Evolutionary conservation across 805 yeast genomes (phyloP), one percentile per base, ranked within the genome.

Genomic region (Wickerhamiella bombiphila): DNA sequence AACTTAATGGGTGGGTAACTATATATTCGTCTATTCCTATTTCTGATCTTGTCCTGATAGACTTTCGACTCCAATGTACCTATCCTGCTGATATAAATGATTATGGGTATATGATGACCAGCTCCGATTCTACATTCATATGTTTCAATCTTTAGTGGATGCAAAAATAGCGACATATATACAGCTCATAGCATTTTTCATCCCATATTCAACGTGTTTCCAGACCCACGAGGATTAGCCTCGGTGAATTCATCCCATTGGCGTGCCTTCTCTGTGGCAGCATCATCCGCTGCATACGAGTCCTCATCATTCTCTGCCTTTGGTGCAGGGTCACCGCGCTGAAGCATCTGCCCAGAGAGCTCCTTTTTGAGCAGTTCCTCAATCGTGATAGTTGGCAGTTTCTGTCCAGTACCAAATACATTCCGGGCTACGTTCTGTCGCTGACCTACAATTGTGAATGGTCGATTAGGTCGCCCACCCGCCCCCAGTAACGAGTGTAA

Each of bases 191-290:
- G 6, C 5, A 30, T 13, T 7, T 5, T 4, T 40, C 43, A 70
- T 5, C 88, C 88, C 39, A 72, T 59, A 48, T 77, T 72, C 55
- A 69, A 72, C 34, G 86, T 83, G 54, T 88, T 88, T 8, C 98
- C 98, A 40, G 86, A 75, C 5, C 98, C 98, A 50, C 72, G 74
- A 0, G 85, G 79, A 54, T 83, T 74, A 3, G 72, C 72, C 44
- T 91, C 98, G 33, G 75, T 74, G 65, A 88, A 91, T 43, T 80
- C 93, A 58, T 91, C 98, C 97, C 97, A 91, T 30, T 71, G 69
- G 40, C 98, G 67, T 39, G 77, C 73, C 52, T 80, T 74, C 48
- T 77, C 70, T 3, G 94, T 85, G 45, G 74, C 77, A 22, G 51
- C 50, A 47, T 79, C 82, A 24, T 24, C 26, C 9, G 9, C 26